Conservation (phyloP, 345 rosid species). For the Gossypium longicalyx region DNA sequence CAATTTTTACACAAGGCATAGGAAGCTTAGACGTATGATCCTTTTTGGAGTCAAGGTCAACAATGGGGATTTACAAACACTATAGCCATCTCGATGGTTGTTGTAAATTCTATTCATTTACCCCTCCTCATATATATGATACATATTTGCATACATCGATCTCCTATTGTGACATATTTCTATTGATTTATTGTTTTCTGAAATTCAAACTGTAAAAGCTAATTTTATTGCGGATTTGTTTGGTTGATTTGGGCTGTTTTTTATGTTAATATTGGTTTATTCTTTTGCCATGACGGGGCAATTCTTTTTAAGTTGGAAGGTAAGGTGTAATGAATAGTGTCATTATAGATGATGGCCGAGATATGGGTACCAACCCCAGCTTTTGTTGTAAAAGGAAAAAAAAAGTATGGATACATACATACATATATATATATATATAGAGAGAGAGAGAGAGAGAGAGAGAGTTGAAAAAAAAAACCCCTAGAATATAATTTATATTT, state of each 20-base stretch:
- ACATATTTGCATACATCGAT: background rate
- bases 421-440: too few relatives aligned
- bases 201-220: conserved; percentile 32
- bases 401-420: too few relatives aligned
- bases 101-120: conserved; percentile 29
- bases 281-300: conserved; percentile 15
- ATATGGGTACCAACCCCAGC: conserved; percentile 17
- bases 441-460: too few relatives aligned
- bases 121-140: background rate
- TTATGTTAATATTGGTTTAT: conserved; percentile 9
- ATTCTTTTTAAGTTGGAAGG: conserved; percentile 14
- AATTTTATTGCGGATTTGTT: conserved; percentile 10
- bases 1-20: conserved; percentile 55
- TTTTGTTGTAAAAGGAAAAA: conserved; percentile 9
- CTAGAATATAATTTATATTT: too few relatives aligned
- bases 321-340: conserved; percentile 8
- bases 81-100: background rate
- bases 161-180: conserved; percentile 30
- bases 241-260: conserved; percentile 16
- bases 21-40: conserved; percentile 25
- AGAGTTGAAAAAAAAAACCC: too few relatives aligned
- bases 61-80: conserved; percentile 15
- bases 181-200: conserved; percentile 34
- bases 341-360: conserved; percentile 30
- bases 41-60: conserved; percentile 10